A percentile compares a stretch with the other conserved stretches of the same genome.
phyloP scores from a whole-genome alignment of 2,329 filamentous ascomycete genomes.

The Paecilomyces sp. region DNA sequence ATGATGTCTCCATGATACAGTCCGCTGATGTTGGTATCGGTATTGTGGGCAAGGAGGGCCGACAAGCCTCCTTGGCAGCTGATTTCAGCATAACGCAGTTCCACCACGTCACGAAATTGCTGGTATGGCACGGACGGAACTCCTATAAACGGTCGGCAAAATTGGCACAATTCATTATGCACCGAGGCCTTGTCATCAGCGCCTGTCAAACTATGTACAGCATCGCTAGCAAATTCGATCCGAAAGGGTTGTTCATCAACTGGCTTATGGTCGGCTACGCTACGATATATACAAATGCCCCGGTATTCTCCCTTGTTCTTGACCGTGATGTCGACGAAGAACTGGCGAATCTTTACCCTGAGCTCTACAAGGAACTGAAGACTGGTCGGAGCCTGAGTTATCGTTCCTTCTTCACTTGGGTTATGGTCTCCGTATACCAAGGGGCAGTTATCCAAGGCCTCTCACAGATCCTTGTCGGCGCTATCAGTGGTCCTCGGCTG shows the following conservation, averaged over 20 bases:
- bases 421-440: slow-evolving; percentile 90
- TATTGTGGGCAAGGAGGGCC: slow-evolving; percentile 95
- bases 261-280: slow-evolving; percentile 97
- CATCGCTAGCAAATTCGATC: slow-evolving; percentile 86
- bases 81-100: slow-evolving; percentile 98
- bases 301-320: slow-evolving; percentile 87
- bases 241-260: slow-evolving; percentile 89
- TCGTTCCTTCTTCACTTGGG: slow-evolving; percentile 94
- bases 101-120: slow-evolving; percentile 84
- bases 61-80: slow-evolving; percentile 87
- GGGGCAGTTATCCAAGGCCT: slow-evolving; percentile 94
- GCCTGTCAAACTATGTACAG: slow-evolving; percentile 98
- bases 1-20: slow-evolving; percentile 99
- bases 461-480: slow-evolving; percentile 76
- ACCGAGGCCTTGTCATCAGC: slow-evolving; percentile 87
- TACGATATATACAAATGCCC: slow-evolving; percentile 88
- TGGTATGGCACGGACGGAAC: slow-evolving; percentile 99
- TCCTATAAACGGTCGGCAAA: slow-evolving; percentile 95
- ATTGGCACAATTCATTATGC: slow-evolving; percentile 95
- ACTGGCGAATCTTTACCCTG: slow-evolving; percentile 88
- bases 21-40: slow-evolving; percentile 96
- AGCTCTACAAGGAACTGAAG: slow-evolving; percentile 96
- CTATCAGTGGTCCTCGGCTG: slow-evolving; percentile 61
- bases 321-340: slow-evolving; percentile 94
- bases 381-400: slow-evolving; percentile 80